These are phyloP conservation scores for Bondarzewia mesenterica DNA, from an alignment of 1,284 basidiomycete genomes.

Conservation along the genomic window DNA sequence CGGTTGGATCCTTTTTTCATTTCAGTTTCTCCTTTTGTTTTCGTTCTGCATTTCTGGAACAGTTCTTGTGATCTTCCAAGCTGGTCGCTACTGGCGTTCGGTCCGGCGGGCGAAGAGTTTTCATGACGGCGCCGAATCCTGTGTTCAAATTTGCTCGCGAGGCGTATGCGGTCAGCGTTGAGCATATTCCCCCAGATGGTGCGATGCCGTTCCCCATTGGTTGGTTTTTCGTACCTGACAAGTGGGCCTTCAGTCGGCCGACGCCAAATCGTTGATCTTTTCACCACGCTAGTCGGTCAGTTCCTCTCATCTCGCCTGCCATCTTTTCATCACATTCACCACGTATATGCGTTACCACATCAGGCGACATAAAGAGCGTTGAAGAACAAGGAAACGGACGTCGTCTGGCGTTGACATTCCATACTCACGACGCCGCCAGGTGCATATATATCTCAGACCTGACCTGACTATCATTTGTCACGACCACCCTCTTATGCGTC, in stretches of 20 bases:
- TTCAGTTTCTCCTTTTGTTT: background rate
- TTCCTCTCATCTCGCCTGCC: conserved; percentile 2
- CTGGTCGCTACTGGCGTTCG: too few species aligned
- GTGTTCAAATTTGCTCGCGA: conserved; percentile 29
- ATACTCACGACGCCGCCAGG: conserved; percentile 39
- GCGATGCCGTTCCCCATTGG: conserved; percentile 6
- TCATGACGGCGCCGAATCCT: conserved; percentile 17
- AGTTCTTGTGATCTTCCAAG: conserved; percentile 10
- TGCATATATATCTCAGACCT: conserved; percentile 18
- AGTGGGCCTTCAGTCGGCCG: conserved; percentile 27
- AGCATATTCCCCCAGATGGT: conserved; percentile 35
- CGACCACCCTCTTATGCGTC: background rate
- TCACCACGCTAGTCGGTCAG: conserved; percentile 48
- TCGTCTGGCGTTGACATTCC: conserved; percentile 43
- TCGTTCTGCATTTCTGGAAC: conserved; percentile 13
- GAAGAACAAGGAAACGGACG: conserved; percentile 36
- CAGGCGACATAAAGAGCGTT: conserved; percentile 22
- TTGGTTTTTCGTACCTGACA: background rate
- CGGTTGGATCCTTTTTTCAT: background rate
- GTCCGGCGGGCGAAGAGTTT: too few species aligned
- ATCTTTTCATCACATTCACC: conserved; percentile 1
- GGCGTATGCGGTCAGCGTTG: conserved; percentile 33
- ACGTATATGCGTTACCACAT: too few species aligned
- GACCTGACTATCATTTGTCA: background rate
- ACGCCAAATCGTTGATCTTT: conserved; percentile 46